Evolutionary conservation across 2,329 filamentous ascomycete species (phyloP).

Genomic region (Tolypocladium ovalisporum): DNA sequence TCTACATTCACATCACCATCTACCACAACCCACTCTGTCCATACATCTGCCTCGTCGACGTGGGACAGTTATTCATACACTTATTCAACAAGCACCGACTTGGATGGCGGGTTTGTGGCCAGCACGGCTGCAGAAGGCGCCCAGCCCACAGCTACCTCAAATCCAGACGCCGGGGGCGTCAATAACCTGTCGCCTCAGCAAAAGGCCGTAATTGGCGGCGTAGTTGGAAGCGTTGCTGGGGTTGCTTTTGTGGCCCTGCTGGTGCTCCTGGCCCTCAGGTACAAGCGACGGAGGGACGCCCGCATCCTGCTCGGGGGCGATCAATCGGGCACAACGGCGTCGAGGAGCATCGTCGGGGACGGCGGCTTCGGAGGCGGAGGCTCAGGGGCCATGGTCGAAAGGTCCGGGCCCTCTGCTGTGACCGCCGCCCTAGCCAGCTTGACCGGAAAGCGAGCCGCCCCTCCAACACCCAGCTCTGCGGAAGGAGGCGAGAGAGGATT

Average conservation of each 20-base stretch:
- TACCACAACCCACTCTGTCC: neutral
- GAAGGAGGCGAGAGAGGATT: conserved; percentile 43
- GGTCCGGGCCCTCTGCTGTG: conserved; percentile 27
- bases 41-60: neutral
- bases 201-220: conserved; percentile 40
- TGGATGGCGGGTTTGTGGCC: neutral
- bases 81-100: neutral
- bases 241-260: conserved; percentile 44
- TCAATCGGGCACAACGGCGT: conserved; percentile 14
- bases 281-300: conserved; percentile 39
- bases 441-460: conserved; percentile 26
- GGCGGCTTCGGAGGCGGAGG: conserved; percentile 6
- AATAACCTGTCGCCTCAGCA: conserved; percentile 18
- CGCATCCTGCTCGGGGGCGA: conserved; percentile 32
- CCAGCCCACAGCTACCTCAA: conserved; percentile 8
- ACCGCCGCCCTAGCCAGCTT: conserved; percentile 37
- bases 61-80: neutral
- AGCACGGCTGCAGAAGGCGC: conserved; percentile 1
- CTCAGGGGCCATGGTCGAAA: conserved; percentile 32
- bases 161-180: conserved; percentile 10
- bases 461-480: conserved; percentile 19
- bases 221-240: conserved; percentile 48
- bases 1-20: neutral
- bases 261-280: conserved; percentile 40
- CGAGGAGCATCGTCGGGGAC: conserved; percentile 2